Percentiles rank a stretch among this genome's conserved stretches.
phyloP scores from a whole-genome alignment of 352 stramenopile species.

The Phytophthora colocasiae region DNA sequence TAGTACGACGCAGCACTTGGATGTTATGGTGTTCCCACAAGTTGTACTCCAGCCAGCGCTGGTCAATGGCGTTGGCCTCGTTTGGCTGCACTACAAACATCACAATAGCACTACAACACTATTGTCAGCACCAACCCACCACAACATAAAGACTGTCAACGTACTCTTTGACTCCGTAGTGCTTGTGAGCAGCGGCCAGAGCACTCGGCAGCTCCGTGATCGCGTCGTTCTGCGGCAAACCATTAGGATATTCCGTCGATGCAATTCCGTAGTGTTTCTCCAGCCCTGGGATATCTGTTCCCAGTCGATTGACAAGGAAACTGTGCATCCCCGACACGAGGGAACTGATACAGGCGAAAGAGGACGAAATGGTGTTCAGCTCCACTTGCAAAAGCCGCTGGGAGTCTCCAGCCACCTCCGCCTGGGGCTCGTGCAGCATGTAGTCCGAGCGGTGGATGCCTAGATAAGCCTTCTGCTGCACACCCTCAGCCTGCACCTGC shows the following conservation, averaged over 20 bases:
- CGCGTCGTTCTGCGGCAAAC: slow-evolving; percentile 72
- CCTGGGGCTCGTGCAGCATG: slow-evolving; percentile 91
- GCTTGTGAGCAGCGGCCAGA: slow-evolving; percentile 69
- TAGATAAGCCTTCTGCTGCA: slow-evolving; percentile 85
- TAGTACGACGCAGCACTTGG: slow-evolving; percentile 75
- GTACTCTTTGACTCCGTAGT: slow-evolving; percentile 78
- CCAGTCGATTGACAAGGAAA: slow-evolving; percentile 64
- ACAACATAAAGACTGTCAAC: slow-evolving; percentile 22
- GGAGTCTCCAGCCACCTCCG: slow-evolving; percentile 37
- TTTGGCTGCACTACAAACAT: slow-evolving; percentile 93
- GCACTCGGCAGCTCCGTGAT: slow-evolving; percentile 72
- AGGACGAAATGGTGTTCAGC: slow-evolving; percentile 98
- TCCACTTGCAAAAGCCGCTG: slow-evolving; percentile 95
- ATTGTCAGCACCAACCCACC: slow-evolving; percentile 3
- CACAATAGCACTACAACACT: slow-evolving; percentile 65
- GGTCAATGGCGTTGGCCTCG: slow-evolving; percentile 92
- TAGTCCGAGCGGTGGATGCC: slow-evolving; percentile 95
- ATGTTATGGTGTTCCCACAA: slow-evolving; percentile 88
- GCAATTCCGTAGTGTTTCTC: slow-evolving; percentile 60
- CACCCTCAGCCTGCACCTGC: slow-evolving; percentile 66
- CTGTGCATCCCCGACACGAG: slow-evolving; percentile 93
- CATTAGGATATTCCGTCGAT: slow-evolving; percentile 43
- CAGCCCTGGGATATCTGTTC: slow-evolving; percentile 54
- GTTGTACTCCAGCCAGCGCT: slow-evolving; percentile 94
- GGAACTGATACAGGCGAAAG: slow-evolving; percentile 96